These are phyloP conservation scores for Salvia splendens DNA, from an alignment of 257 asterid genomes.

Conservation along the genomic window DNA sequence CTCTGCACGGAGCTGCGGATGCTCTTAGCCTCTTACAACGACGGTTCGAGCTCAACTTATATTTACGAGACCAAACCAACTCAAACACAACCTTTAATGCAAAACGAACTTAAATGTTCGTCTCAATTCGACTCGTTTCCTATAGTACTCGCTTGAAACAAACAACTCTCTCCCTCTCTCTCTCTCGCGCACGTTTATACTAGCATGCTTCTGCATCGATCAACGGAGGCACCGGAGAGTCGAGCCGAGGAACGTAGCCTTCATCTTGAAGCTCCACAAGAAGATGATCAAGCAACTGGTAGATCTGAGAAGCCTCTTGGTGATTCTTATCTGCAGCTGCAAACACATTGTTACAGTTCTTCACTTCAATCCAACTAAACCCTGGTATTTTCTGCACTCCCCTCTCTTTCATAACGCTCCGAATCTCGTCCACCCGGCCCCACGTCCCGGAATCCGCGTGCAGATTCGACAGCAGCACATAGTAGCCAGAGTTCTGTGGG, in stretches of 20 bases:
- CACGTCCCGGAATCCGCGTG: slow-evolving; percentile 74
- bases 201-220: slow-evolving; percentile 18
- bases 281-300: slow-evolving; percentile 52
- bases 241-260: slow-evolving; percentile 42
- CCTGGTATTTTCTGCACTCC: slow-evolving; percentile 82
- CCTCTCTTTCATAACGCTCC: slow-evolving; percentile 67
- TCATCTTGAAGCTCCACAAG: slow-evolving; percentile 64
- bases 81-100: background rate
- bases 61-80: background rate
- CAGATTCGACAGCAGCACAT: slow-evolving; percentile 68
- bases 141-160: background rate
- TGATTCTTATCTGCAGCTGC: slow-evolving; percentile 75
- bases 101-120: background rate
- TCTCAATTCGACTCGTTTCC: background rate
- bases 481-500: slow-evolving; percentile 90
- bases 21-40: too few relatives aligned
- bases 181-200: background rate
- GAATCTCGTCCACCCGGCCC: slow-evolving; percentile 60
- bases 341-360: slow-evolving; percentile 64
- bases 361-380: slow-evolving; percentile 78
- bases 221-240: slow-evolving; percentile 13
- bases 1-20: too few relatives aligned
- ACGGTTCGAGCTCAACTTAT: too few relatives aligned
- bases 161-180: background rate
- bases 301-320: slow-evolving; percentile 57